Percentiles rank a stretch among this genome's conserved stretches.
phyloP scores from a whole-genome alignment of 768 basidiomycete genomes.

The Russula abietina region DNA sequence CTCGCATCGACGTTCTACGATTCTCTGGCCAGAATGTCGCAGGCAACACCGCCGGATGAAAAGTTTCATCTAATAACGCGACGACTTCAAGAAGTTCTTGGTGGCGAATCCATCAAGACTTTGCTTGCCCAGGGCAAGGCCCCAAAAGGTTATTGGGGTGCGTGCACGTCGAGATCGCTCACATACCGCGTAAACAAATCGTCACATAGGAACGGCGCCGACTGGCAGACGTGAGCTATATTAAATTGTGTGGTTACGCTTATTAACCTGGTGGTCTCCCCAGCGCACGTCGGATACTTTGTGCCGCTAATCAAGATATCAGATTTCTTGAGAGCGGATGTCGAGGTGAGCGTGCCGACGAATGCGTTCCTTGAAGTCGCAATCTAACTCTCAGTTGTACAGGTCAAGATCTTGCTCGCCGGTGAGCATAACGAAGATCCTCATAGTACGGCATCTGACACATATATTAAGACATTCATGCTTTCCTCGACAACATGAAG shows the following conservation, averaged over 20 bases:
- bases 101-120: slow-evolving; percentile 74
- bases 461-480: slow-evolving; percentile 69
- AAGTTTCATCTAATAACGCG: slow-evolving; percentile 82
- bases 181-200: background rate
- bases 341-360: slow-evolving; percentile 49
- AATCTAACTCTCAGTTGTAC: slow-evolving; percentile 4
- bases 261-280: background rate
- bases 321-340: slow-evolving; percentile 91
- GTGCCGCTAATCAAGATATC: slow-evolving; percentile 93
- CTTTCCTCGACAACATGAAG: slow-evolving; percentile 96
- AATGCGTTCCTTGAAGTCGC: slow-evolving; percentile 25
- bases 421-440: slow-evolving; percentile 37
- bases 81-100: slow-evolving; percentile 80
- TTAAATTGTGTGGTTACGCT: background rate
- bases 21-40: slow-evolving; percentile 5
- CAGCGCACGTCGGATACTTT: slow-evolving; percentile 97
- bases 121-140: slow-evolving; percentile 71
- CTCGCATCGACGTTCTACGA: background rate
- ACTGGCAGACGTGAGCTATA: slow-evolving; percentile 81
- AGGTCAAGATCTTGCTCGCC: slow-evolving; percentile 78
- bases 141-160: slow-evolving; percentile 91
- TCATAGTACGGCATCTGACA: background rate
- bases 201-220: slow-evolving; percentile 70
- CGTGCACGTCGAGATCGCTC: slow-evolving; percentile 30
- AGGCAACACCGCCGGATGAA: slow-evolving; percentile 30